Evolutionary conservation across 1,139 yeast species (phyloP), one percentile per base, ranked within the genome.

Genomic region (Debaryomyces robertsiae): DNA sequence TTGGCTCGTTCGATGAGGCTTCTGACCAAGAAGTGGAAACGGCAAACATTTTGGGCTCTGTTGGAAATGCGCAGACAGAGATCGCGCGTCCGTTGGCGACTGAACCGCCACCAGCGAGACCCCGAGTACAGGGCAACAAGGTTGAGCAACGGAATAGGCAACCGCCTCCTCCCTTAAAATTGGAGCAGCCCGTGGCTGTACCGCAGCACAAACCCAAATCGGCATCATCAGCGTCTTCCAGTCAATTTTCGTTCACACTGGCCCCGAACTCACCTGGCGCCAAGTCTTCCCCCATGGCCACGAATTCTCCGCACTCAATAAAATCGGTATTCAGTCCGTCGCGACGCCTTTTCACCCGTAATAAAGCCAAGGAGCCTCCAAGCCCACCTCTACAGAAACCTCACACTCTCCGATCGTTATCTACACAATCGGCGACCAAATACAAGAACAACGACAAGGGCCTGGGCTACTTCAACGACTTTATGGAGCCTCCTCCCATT

Each of bases 401-500:
- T 28, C 68, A 67, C n/a, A 66, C 75, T 1, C 66, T 70, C 23
- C 57, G 58, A 35, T 62, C 73, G 19, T 58, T 69, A 32, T 57
- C 69, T 9, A 56, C n/a, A 28, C 18, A 18, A 3, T 25, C 36
- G 22, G 24, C 36, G 3, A 10, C n/a, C 29, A 25, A 14, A 17
- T 25, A 28, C 16, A 33, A 33, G 16, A 17, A 17, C 23, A 33
- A 15, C 27, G 36, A 33, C 19, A 33, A 33, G 30, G 25, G 25
- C 24, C 5, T 14, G 9, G 9, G 14, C 40, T 50, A 46, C 28
- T 54, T 48, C 39, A 47, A 57, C 6, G 68, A 60, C 42, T 56
- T 69, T 27, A 60, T 59, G 49, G 72, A 58, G 37, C 77, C 76
- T 2, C 77, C 75, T 3, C 66, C 66, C 7, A 52, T 65, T 6